phyloP scores from a whole-genome alignment of 306 rosid genomes.

The Oemleria cerasiformis region DNA sequence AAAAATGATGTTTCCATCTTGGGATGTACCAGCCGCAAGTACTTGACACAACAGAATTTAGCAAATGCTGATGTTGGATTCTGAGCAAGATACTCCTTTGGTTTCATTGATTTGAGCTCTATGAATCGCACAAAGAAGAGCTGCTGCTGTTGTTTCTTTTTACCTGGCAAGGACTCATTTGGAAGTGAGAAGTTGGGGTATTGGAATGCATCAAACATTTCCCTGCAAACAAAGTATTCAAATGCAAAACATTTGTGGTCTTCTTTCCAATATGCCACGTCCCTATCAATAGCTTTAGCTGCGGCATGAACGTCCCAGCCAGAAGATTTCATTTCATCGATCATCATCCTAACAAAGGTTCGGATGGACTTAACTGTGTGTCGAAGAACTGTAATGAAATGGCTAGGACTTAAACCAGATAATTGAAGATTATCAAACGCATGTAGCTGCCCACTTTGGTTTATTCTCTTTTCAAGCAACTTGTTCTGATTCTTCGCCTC shows the following conservation, averaged over 20 bases:
- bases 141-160: conserved; percentile 33
- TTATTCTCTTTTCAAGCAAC: conserved; percentile 57
- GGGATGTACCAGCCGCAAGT: conserved; percentile 63
- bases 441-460: conserved; percentile 58
- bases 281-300: conserved; percentile 48
- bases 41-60: conserved; percentile 65
- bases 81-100: conserved; percentile 43
- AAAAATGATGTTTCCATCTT: conserved; percentile 70
- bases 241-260: conserved; percentile 78
- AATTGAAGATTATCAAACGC: conserved; percentile 52
- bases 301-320: conserved; percentile 67
- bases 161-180: conserved; percentile 34
- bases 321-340: conserved; percentile 63
- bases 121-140: conserved; percentile 52
- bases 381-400: conserved; percentile 56
- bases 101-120: conserved; percentile 61
- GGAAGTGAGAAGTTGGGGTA: conserved; percentile 56
- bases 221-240: conserved; percentile 72
- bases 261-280: conserved; percentile 46
- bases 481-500: conserved; percentile 56
- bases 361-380: conserved; percentile 52
- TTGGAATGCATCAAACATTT: conserved; percentile 75
- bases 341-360: conserved; percentile 53
- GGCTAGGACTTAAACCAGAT: conserved; percentile 55
- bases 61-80: conserved; percentile 67